Conservation (phyloP, 2,329 filamentous ascomycete genomes). For the Hirsutella rhossiliensis region DNA sequence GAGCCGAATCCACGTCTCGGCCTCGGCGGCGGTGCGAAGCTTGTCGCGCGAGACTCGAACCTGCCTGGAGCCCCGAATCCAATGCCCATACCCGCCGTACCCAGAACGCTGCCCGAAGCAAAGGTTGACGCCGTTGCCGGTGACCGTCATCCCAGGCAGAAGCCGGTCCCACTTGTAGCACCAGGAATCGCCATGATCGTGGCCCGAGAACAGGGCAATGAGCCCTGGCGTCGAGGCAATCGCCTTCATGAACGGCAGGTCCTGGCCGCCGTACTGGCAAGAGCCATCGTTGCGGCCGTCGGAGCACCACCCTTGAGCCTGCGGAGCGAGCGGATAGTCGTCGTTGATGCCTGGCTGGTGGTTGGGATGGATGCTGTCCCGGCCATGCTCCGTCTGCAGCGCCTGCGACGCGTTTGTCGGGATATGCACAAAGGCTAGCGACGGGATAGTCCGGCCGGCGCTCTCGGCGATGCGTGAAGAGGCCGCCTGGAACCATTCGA, state of each 20-base stretch:
- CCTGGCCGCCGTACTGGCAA: conserved; percentile 35
- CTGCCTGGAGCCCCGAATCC: conserved; percentile 48
- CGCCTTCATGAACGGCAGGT: conserved; percentile 51
- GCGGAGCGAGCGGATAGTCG: conserved; percentile 27
- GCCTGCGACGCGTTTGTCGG: conserved; percentile 29
- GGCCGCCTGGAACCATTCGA: conserved; percentile 29
- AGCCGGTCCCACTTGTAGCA: conserved; percentile 36
- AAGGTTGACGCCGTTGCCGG: conserved; percentile 32
- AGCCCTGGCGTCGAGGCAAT: conserved; percentile 41
- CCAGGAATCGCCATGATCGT: conserved; percentile 54
- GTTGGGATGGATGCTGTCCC: conserved; percentile 18
- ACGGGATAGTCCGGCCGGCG: conserved; percentile 25
- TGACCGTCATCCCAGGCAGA: conserved; percentile 18
- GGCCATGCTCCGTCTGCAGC: conserved; percentile 19
- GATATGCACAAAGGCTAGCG: conserved; percentile 37
- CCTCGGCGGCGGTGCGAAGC: conserved; percentile 21
- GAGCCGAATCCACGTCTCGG: conserved; percentile 50
- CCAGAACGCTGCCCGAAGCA: conserved; percentile 56
- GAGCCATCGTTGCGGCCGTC: conserved; percentile 23
- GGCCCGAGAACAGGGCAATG: conserved; percentile 48
- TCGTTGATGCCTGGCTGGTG: conserved; percentile 32
- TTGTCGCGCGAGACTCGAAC: conserved; percentile 32
- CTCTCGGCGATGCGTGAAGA: conserved; percentile 15
- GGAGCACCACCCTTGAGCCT: conserved; percentile 30
- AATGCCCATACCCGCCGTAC: conserved; percentile 57